These are phyloP conservation scores for Pulveroboletus sp. DNA, from an alignment of 768 basidiomycete genomes.

Conservation along the genomic window DNA sequence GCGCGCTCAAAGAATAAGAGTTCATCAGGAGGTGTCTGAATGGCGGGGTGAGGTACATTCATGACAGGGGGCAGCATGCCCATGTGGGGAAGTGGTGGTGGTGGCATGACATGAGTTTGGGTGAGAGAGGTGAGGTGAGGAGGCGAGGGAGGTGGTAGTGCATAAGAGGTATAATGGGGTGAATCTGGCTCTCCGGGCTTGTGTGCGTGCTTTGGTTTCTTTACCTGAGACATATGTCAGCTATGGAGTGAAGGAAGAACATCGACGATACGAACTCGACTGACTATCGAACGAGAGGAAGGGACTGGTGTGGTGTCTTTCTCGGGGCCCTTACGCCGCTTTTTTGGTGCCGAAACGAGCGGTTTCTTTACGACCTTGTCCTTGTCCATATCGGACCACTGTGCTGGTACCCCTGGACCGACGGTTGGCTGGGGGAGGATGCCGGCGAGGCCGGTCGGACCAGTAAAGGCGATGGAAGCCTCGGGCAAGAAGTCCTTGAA, in stretches of 20 bases:
- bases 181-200: conserved; percentile 56
- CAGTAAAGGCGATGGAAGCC: conserved; percentile 39
- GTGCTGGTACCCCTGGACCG: conserved; percentile 29
- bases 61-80: conserved; percentile 22
- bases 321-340: conserved; percentile 59
- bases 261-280: conserved; percentile 38
- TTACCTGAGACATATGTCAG: conserved; percentile 37
- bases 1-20: conserved; percentile 93
- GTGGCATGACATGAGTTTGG: conserved; percentile 28
- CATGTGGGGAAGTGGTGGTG: conserved; percentile 24
- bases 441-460: conserved; percentile 39
- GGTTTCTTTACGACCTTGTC: conserved; percentile 43
- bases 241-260: neutral
- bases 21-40: conserved; percentile 57
- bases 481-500: conserved; percentile 82
- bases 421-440: conserved; percentile 48
- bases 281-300: conserved; percentile 43
- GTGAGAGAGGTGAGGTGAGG: conserved; percentile 23
- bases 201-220: conserved; percentile 61
- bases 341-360: conserved; percentile 39
- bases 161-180: conserved; percentile 38
- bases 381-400: conserved; percentile 41
- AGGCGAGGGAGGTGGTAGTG: conserved; percentile 39
- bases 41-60: conserved; percentile 26
- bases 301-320: conserved; percentile 65